Conservation (phyloP, 2,329 filamentous ascomycete species). For the Hypoxylon sp. region DNA sequence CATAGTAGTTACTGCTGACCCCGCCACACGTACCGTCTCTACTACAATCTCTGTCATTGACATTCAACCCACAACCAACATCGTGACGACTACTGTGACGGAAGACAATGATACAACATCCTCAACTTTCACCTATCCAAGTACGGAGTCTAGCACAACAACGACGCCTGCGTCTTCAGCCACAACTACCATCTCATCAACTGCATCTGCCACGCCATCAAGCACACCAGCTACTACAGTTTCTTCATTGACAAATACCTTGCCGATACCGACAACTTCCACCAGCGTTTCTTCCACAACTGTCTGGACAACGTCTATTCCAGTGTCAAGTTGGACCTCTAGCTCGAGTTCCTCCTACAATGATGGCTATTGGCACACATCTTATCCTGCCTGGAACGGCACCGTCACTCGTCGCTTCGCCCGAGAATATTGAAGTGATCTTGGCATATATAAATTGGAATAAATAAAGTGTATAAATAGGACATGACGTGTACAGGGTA, state of each 20-base stretch:
- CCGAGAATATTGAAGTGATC: conserved; percentile 21
- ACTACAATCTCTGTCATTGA: conserved; percentile 54
- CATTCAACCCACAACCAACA: conserved; percentile 44
- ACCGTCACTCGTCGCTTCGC: conserved; percentile 52
- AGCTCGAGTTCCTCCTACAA: conserved; percentile 55
- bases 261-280: conserved; percentile 29
- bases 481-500: conserved; percentile 7
- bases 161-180: conserved; percentile 20
- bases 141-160: conserved; percentile 15
- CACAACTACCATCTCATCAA: conserved; percentile 13
- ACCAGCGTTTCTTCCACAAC: conserved; percentile 32
- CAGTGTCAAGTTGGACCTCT: conserved; percentile 34
- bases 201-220: conserved; percentile 18
- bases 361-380: conserved; percentile 63
- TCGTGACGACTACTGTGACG: conserved; percentile 48
- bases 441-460: background rate
- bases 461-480: conserved; percentile 8
- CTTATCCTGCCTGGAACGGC: conserved; percentile 62
- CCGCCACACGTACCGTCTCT: conserved; percentile 44
- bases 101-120: conserved; percentile 44
- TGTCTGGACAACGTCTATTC: conserved; percentile 38
- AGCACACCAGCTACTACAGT: conserved; percentile 33
- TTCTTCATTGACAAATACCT: conserved; percentile 31
- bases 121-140: conserved; percentile 25
- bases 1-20: conserved; percentile 48